Base-by-base conservation (phyloP, 225 moss, liverwort and hornwort species). In the Bryoerythrophyllum caledonicum region DNA sequence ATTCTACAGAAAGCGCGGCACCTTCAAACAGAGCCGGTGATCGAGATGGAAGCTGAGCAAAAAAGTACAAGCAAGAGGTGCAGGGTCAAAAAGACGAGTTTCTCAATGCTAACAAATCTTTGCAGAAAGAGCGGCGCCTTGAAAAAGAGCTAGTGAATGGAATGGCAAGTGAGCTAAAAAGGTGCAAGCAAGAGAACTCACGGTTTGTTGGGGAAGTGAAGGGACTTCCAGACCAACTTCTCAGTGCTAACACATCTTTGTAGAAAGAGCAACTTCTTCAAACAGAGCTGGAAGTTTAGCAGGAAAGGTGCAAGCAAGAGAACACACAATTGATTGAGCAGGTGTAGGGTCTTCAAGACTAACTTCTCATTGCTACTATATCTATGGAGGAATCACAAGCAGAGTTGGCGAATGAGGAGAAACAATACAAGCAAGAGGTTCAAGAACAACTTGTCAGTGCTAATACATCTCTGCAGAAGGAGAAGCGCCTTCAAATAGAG, bases 41-140 rank as follows among this genome's bases (percentile, higher is more conserved):
- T 70, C 58, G 93, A 89, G 62, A 76, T 92, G 86, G 93, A 96
- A 60, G 72, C 69, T 66, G 93, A 90, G 81, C 85, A 88, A 34
- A 81, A 69, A 78, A 51, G 19, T 70, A 62, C 80, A 83, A 81
- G 53, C 83, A 71, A 70, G 83, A 88, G 21, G 82, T 84, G 35
- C 75, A 92, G 32, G 81, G 78, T 28, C 89, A 92, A 63, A 88
- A 79, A 58, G 81, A 81, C 8, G 92, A 94, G 76, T 89, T 77
- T 77, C 75, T 74, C 49, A 76, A 10, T 73, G 75, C 85, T 7
- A 70, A 76, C 57, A 44, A 78, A 26, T 75, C 75, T 40, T 85
- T 85, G 28, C 73, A 88, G n/a, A 67, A 76, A 49, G 81, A 74
- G 71, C 63, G 66, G 57, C 76, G 71, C 8, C 75, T 75, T 52